Percentiles rank a stretch among this genome's conserved stretches.
Evolutionary conservation across 192 early-diverging fungal genomes (phyloP).

Genomic region (Rhizoclosmatium globosum): DNA sequence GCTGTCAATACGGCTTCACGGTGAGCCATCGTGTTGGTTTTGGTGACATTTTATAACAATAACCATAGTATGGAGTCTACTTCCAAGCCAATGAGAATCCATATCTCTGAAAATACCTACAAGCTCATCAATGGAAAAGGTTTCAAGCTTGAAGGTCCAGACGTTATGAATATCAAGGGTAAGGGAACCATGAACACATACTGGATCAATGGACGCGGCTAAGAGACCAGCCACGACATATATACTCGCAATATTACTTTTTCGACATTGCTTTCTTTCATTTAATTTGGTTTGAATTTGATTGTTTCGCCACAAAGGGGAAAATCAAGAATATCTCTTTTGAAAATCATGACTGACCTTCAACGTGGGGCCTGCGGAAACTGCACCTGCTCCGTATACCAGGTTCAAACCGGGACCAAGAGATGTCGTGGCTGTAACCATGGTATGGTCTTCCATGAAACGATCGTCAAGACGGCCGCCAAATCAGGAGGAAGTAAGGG

Average conservation of each 20-base stretch:
- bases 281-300: no score
- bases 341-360: not conserved
- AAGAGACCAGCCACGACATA: not conserved
- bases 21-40: not conserved
- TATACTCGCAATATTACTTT: no score
- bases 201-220: constrained; percentile 42
- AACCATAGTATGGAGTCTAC: constrained; percentile 49
- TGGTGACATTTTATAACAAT: no score
- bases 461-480: not conserved
- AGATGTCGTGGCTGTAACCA: constrained; percentile 28
- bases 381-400: constrained; percentile 15
- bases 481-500: not conserved
- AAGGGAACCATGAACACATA: constrained; percentile 54
- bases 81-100: constrained; percentile 51
- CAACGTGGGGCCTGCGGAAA: constrained; percentile 29
- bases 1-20: constrained; percentile 56
- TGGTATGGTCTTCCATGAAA: constrained; percentile 18
- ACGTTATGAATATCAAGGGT: constrained; percentile 49
- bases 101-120: constrained; percentile 51
- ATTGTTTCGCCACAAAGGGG: no score
- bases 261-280: no score
- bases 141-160: constrained; percentile 34
- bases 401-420: constrained; percentile 29
- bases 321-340: no score
- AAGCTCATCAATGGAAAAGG: constrained; percentile 33